Evolutionary conservation across 352 stramenopile genomes (phyloP).

Genomic region (Nothophytophthora sp.): DNA sequence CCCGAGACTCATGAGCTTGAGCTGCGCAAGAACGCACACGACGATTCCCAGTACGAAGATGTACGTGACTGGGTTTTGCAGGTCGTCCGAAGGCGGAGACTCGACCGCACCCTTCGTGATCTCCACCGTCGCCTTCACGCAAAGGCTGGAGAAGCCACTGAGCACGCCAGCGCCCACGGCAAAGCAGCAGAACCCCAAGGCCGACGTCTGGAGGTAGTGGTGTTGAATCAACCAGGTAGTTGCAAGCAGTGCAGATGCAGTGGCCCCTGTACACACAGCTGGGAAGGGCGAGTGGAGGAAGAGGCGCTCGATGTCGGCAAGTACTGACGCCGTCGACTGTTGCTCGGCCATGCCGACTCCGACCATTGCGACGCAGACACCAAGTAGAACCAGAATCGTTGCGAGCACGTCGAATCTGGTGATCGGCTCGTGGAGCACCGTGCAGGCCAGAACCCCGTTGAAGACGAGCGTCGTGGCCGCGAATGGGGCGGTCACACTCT

Average conservation of each 20-base stretch:
- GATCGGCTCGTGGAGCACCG: conserved; percentile 29
- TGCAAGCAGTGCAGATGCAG: conserved; percentile 13
- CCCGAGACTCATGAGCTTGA: conserved; percentile 36
- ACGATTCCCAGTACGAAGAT: conserved; percentile 26
- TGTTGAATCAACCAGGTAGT: conserved; percentile 16
- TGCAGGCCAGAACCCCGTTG: conserved; percentile 32
- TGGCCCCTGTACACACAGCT: conserved; percentile 19
- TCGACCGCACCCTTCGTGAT: conserved; percentile 23
- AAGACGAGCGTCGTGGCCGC: conserved; percentile 42
- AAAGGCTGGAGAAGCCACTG: conserved; percentile 40
- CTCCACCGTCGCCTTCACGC: conserved; percentile 39
- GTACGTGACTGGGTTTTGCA: conserved; percentile 19
- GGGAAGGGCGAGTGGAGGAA: conserved; percentile 26
- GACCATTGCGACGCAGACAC: conserved; percentile 31
- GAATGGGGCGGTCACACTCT: conserved; percentile 39
- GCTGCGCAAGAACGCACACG: conserved; percentile 30
- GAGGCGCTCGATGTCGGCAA: conserved; percentile 23
- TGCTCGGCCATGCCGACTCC: conserved; percentile 26
- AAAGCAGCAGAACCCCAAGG: conserved; percentile 27
- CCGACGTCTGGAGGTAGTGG: conserved; percentile 5
- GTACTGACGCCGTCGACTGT: conserved; percentile 13
- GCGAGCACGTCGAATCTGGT: conserved; percentile 33
- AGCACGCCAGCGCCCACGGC: conserved; percentile 31
- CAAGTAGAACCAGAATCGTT: conserved; percentile 31
- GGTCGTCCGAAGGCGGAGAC: not conserved